A percentile compares a stretch with the other conserved stretches of the same genome.
These are phyloP conservation scores for Solanum lycopersicoides DNA, from an alignment of 257 asterid species.

Conservation along the genomic window DNA sequence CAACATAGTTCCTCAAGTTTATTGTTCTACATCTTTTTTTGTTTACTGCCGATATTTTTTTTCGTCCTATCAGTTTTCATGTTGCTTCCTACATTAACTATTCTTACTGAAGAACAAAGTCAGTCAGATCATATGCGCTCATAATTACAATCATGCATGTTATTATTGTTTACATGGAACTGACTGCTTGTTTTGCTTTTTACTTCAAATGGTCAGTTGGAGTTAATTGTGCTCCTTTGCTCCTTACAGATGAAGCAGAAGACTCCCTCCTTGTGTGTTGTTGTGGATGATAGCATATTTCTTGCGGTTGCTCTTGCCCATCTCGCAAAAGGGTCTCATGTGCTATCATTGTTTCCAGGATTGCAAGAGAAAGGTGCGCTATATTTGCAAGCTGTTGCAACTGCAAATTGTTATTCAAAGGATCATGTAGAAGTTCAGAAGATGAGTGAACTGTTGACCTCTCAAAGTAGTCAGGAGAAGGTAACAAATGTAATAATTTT, in stretches of 20 bases:
- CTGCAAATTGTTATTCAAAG: conserved; percentile 56
- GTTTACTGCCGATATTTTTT: not conserved
- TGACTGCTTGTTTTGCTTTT: not conserved
- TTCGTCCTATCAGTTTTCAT: not conserved
- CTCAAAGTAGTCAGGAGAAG: conserved; percentile 45
- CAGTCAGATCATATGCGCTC: not conserved
- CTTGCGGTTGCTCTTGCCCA: conserved; percentile 43
- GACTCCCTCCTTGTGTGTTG: conserved; percentile 47
- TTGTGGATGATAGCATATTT: conserved; percentile 89
- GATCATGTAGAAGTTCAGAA: conserved; percentile 42
- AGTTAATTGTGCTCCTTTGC: not conserved
- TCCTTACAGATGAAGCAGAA: conserved; percentile 52
- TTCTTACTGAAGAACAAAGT: not conserved
- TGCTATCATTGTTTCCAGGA: conserved; percentile 76
- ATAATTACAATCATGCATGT: not conserved
- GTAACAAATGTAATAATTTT: conserved; percentile 13
- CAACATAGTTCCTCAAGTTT: not conserved
- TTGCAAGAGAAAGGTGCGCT: conserved; percentile 48
- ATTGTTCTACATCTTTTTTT: not conserved
- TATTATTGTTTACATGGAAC: not conserved
- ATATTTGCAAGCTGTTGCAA: conserved; percentile 55
- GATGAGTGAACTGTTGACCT: conserved; percentile 25
- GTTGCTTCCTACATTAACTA: not conserved
- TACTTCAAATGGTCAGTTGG: not conserved
- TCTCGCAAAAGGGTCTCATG: conserved; percentile 52